Base-by-base conservation (phyloP, 495 filamentous ascomycete species). In the Corynascus novoguineensis region DNA sequence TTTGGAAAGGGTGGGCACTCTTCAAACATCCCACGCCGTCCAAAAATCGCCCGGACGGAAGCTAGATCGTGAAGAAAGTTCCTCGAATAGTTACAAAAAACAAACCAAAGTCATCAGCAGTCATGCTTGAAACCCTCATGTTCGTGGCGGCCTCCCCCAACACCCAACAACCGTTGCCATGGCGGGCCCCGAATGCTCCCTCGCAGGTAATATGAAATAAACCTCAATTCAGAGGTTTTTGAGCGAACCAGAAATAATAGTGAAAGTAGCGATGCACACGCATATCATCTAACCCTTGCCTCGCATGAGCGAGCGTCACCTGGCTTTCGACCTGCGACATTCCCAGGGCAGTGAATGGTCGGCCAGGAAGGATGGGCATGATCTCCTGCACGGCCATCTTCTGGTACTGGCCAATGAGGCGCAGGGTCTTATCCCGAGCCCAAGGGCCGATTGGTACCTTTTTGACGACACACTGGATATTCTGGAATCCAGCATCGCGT, bases 381-480 rank as follows among this genome's bases (percentile, higher is more conserved):
- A 83, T 73, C 57, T 80, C 74, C 0, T 77, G 55, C 12, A 78
- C 60, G 29, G 80, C 78, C 62, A 75, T 78, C 58, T 70, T 68
- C 35, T 68, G 68, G 48, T 73, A 74, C 45, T 71, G 42, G 15
- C 84, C 83, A 24, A 86, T 72, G 57, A 80, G 64, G 55, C 80
- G 81, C 58, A 84, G 61, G n/a, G 71, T 72, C 37, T 71, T 72
- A 50, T 86, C 79, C 45, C 71, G 70, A 0, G 82, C 73, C 83
- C 81, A 84, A 6, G 74, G 65, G 29, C 83, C 84, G 27, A 72
- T 74, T 0, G 83, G 83, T 19, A 81, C 69, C 60, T 82, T 82
- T 52, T 70, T 73, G 14, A 75, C 55, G 22, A 69, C 67, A 53
- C 80, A 74, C 19, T 80, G 66, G 14, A 86, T 74, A 60, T 86